Evolutionary conservation across 352 stramenopile genomes (phyloP).

Genomic region (Pythium folliculosum): DNA sequence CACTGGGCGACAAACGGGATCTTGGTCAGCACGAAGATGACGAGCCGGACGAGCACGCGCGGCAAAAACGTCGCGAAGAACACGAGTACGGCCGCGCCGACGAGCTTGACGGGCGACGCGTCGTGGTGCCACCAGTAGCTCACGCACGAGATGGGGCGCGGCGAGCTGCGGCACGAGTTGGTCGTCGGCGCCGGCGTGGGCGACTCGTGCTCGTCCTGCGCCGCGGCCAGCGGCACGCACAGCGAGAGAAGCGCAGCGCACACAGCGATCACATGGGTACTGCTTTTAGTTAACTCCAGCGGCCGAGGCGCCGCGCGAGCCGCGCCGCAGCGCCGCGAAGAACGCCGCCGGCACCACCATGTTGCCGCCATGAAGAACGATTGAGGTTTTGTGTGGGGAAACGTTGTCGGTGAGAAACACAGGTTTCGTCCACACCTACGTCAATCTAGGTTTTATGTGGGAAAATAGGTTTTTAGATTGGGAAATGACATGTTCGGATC

Average conservation of each 20-base stretch:
- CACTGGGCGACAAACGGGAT: slow-evolving; percentile 85
- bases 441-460: not conserved
- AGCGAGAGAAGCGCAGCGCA: slow-evolving; percentile 1
- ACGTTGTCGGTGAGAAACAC: not conserved
- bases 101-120: slow-evolving; percentile 41
- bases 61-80: slow-evolving; percentile 89
- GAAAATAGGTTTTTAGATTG: not conserved
- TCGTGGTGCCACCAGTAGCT: slow-evolving; percentile 55
- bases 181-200: slow-evolving; percentile 5
- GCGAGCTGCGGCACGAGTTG: slow-evolving; percentile 14
- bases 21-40: slow-evolving; percentile 88
- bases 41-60: slow-evolving; percentile 76
- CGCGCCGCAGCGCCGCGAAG: not conserved
- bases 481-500: too few relatives aligned
- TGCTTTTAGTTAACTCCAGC: too few relatives aligned
- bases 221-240: not conserved
- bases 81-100: slow-evolving; percentile 68
- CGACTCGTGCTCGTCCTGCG: not conserved
- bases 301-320: too few relatives aligned
- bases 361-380: not conserved
- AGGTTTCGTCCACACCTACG: not conserved
- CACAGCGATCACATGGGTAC: not conserved
- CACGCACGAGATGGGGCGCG: slow-evolving; percentile 33
- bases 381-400: not conserved
- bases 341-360: not conserved